phyloP scores from a whole-genome alignment of 176 grass and related monocot species.

The Carex cristatella region DNA sequence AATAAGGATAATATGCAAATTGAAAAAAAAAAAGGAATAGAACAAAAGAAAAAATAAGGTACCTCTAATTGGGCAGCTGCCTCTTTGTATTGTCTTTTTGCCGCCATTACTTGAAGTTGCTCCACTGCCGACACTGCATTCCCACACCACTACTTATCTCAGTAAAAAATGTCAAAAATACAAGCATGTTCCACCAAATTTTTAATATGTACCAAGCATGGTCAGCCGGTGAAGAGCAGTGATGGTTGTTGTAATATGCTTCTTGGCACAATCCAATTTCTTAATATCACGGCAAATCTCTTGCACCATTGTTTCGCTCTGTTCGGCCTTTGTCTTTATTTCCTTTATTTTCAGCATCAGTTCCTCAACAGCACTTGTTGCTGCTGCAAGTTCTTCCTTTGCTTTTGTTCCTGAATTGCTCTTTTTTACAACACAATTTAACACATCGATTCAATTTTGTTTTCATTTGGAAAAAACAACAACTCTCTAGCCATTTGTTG shows the following conservation, averaged over 20 bases:
- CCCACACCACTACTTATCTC: background rate
- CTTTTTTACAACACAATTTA: constrained; percentile 37
- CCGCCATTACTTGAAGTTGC: constrained; percentile 99
- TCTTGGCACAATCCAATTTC: constrained; percentile 93
- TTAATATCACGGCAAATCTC: constrained; percentile 98
- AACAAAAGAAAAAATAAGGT: background rate
- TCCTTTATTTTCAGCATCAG: constrained; percentile 94
- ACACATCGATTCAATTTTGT: constrained; percentile 10
- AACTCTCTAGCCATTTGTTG: background rate
- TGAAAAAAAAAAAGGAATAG: background rate
- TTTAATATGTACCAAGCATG: constrained; percentile 72
- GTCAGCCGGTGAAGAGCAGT: constrained; percentile 96
- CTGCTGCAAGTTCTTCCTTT: constrained; percentile 97
- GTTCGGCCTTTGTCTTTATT: constrained; percentile 91
- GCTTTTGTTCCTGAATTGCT: constrained; percentile 98
- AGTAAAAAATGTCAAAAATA: constrained; percentile 6
- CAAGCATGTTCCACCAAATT: background rate
- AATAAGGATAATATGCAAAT: background rate
- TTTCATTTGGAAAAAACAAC: background rate
- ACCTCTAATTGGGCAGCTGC: constrained; percentile 97
- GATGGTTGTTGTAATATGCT: constrained; percentile 97
- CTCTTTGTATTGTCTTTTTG: constrained; percentile 98
- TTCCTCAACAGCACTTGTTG: constrained; percentile 97
- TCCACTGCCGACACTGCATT: constrained; percentile 88
- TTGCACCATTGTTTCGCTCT: constrained; percentile 99